Percentiles rank a stretch among this genome's conserved stretches.
Evolutionary conservation across 1,284 basidiomycete genomes (phyloP).

Genomic region (Ganoderma leucocontextum): DNA sequence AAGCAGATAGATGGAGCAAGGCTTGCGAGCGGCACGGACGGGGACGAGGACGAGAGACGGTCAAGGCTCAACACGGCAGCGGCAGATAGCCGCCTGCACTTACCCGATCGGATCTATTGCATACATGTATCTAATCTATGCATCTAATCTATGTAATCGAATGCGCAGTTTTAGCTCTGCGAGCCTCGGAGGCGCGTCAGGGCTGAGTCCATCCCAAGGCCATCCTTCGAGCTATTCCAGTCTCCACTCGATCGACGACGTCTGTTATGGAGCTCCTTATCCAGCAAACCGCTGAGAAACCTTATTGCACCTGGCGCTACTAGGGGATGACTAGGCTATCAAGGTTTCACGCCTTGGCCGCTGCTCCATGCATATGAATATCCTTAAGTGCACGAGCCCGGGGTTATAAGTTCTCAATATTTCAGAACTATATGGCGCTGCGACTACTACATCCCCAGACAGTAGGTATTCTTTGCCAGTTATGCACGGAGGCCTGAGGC

Average conservation of each 20-base stretch:
- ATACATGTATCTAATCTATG: slow-evolving; percentile 8
- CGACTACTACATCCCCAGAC: too few relatives aligned
- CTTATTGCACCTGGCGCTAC: too few relatives aligned
- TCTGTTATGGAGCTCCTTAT: not conserved
- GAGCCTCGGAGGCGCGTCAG: not conserved
- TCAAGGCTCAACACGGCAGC: slow-evolving; percentile 17
- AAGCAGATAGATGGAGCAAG: slow-evolving; percentile 1
- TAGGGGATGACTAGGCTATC: too few relatives aligned
- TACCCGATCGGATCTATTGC: slow-evolving; percentile 6
- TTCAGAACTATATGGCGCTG: too few relatives aligned
- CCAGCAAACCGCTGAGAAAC: too few relatives aligned
- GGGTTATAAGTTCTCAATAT: too few relatives aligned
- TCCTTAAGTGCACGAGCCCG: too few relatives aligned
- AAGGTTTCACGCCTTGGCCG: too few relatives aligned
- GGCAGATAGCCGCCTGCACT: slow-evolving; percentile 21
- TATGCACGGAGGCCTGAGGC: too few relatives aligned
- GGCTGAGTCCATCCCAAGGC: too few relatives aligned
- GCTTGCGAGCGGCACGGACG: not conserved
- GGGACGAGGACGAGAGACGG: slow-evolving; percentile 14
- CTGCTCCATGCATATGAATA: too few relatives aligned
- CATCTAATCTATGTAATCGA: slow-evolving; percentile 14
- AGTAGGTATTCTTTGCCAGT: too few relatives aligned
- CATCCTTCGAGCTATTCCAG: not conserved
- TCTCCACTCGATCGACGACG: not conserved
- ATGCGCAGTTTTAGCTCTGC: not conserved